A percentile compares a stretch with the other conserved stretches of the same genome.
Conservation (phyloP, 2,329 filamentous ascomycete species). For the Sphaerostilbella broomeana region DNA sequence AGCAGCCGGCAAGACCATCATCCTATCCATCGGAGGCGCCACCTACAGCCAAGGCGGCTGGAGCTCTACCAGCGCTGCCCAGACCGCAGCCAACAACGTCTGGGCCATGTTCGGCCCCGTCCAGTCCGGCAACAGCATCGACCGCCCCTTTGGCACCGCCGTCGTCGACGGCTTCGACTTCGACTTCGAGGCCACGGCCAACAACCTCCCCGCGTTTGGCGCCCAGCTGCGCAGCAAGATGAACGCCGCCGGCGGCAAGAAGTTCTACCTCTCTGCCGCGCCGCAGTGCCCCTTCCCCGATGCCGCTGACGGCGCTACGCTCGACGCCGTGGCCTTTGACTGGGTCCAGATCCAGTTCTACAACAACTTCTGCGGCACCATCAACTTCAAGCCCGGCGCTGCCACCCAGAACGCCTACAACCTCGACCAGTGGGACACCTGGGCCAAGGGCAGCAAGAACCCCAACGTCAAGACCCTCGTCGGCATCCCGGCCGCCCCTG, state of each 20-base stretch:
- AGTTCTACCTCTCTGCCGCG: conserved; percentile 57
- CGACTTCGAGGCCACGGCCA: conserved; percentile 58
- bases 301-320: conserved; percentile 48
- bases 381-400: conserved; percentile 41
- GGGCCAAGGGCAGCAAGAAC: conserved; percentile 56
- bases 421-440: conserved; percentile 57
- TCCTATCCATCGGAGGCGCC: conserved; percentile 65
- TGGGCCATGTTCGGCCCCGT: conserved; percentile 66
- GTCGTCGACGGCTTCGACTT: conserved; percentile 71
- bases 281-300: conserved; percentile 66
- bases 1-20: conserved; percentile 57
- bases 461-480: conserved; percentile 54
- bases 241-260: conserved; percentile 45
- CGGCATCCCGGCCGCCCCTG: conserved; percentile 51
- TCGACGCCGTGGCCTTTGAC: conserved; percentile 51
- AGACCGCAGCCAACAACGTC: conserved; percentile 51
- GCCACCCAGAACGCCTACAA: conserved; percentile 50
- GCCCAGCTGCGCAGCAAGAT: conserved; percentile 49
- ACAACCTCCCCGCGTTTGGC: conserved; percentile 57
- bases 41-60: conserved; percentile 66
- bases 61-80: conserved; percentile 43
- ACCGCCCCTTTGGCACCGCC: conserved; percentile 60
- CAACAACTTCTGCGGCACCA: conserved; percentile 60
- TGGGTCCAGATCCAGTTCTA: conserved; percentile 61
- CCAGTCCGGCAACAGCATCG: conserved; percentile 33